Percentiles rank a stretch among this genome's conserved stretches.
Evolutionary conservation across 2,329 filamentous ascomycete species (phyloP).

Genomic region (Teratosphaeria zuluensis): DNA sequence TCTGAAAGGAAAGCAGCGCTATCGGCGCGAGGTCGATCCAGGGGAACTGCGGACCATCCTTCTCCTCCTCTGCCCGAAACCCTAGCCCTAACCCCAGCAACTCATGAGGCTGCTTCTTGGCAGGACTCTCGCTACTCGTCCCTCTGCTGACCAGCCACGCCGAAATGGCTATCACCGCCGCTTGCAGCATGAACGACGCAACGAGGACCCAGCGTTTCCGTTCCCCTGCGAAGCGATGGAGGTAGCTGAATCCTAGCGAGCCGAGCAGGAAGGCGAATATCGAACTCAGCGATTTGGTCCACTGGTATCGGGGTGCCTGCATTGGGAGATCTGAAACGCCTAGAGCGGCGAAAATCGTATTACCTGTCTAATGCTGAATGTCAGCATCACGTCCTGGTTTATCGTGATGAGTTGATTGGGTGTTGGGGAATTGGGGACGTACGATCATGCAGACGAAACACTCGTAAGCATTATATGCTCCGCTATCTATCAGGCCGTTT

Average conservation of each 20-base stretch:
- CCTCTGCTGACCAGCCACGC: slow-evolving; percentile 28
- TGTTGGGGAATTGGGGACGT: slow-evolving; percentile 8
- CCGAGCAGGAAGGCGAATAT: slow-evolving; percentile 61
- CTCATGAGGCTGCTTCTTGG: slow-evolving; percentile 4
- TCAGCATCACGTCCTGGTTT: neutral
- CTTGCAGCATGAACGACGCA: slow-evolving; percentile 28
- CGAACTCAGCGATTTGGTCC: slow-evolving; percentile 60
- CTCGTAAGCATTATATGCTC: slow-evolving; percentile 64
- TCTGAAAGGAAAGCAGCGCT: slow-evolving; percentile 62
- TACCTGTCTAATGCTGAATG: slow-evolving; percentile 32
- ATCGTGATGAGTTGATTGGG: slow-evolving; percentile 1
- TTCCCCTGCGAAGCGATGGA: slow-evolving; percentile 54
- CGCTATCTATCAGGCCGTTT: slow-evolving; percentile 65
- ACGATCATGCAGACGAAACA: slow-evolving; percentile 72
- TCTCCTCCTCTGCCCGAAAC: no score
- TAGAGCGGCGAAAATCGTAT: slow-evolving; percentile 67
- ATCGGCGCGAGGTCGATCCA: slow-evolving; percentile 51
- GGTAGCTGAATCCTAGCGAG: slow-evolving; percentile 57
- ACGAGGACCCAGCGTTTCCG: slow-evolving; percentile 54
- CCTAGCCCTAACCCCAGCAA: neutral
- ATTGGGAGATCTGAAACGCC: slow-evolving; percentile 38
- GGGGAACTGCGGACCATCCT: slow-evolving; percentile 5
- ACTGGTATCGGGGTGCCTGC: slow-evolving; percentile 37
- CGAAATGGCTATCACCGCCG: slow-evolving; percentile 28
- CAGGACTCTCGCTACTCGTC: slow-evolving; percentile 3